Evolutionary conservation across 208 protist genomes (phyloP).

Genomic region (Wallacemonas rigidus): DNA sequence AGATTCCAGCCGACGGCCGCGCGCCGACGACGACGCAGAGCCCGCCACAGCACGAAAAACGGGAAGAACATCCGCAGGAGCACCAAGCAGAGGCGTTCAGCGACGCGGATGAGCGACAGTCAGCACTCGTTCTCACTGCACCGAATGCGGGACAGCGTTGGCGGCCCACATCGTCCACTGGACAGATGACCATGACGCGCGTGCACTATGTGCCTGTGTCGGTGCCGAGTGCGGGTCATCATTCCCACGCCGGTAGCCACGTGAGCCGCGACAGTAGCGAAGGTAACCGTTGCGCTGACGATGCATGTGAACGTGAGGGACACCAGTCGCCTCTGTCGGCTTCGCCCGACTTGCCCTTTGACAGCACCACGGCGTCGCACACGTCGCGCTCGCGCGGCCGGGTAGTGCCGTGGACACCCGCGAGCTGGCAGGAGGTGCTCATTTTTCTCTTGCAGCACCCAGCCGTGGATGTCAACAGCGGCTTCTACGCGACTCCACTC

Average conservation of each 20-base stretch:
- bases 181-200: not conserved
- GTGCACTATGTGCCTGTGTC: slow-evolving; percentile 8
- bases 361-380: not conserved
- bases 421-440: slow-evolving; percentile 30
- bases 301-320: too few relatives aligned
- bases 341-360: not conserved
- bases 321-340: not conserved
- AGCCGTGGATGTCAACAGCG: slow-evolving; percentile 43
- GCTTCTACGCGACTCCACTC: slow-evolving; percentile 42
- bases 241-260: not conserved
- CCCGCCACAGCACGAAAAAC: too few relatives aligned
- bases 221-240: not conserved
- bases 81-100: too few relatives aligned
- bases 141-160: too few relatives aligned
- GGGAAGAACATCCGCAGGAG: too few relatives aligned
- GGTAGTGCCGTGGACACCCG: not conserved
- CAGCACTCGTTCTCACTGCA: not conserved
- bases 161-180: not conserved
- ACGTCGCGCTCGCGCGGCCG: not conserved
- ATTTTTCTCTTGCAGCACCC: slow-evolving; percentile 36
- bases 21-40: not conserved
- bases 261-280: too few relatives aligned
- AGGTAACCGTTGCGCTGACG: too few relatives aligned
- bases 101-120: not conserved
- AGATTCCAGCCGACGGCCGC: not conserved